Conservation (phyloP, 2,329 filamentous ascomycete species). For the Colletotrichum liriopes region DNA sequence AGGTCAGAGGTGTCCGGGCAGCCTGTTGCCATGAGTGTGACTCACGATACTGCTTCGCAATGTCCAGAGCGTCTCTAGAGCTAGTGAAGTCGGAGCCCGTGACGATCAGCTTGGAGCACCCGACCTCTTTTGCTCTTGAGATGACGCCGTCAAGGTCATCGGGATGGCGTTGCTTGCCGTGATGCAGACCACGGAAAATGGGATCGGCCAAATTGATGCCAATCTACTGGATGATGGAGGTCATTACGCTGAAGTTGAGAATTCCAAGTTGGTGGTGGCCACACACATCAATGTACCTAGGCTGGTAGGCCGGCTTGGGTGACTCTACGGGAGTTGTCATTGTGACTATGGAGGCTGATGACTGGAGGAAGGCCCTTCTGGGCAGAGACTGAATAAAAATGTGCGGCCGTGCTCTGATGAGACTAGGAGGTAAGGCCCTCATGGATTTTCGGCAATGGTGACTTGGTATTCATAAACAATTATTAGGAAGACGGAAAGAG, state of each 20-base stretch:
- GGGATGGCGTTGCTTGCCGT: conserved; percentile 82
- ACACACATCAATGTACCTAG: conserved; percentile 76
- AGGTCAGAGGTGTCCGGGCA: conserved; percentile 38
- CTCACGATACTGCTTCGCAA: conserved; percentile 83
- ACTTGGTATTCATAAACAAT: neutral
- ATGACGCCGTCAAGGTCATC: conserved; percentile 84
- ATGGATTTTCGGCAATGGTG: neutral
- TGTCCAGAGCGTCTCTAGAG: conserved; percentile 80
- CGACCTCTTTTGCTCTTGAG: conserved; percentile 81
- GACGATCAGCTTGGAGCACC: conserved; percentile 91
- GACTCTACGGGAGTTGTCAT: conserved; percentile 32
- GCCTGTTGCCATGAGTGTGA: conserved; percentile 37
- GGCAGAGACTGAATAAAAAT: conserved; percentile 12
- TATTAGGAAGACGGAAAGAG: neutral
- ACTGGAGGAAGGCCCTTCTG: conserved; percentile 12
- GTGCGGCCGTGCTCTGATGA: conserved; percentile 9
- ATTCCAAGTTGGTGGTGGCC: neutral
- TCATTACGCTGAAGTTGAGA: conserved; percentile 38
- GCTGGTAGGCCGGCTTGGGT: conserved; percentile 54
- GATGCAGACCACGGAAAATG: conserved; percentile 88
- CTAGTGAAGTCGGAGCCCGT: conserved; percentile 91
- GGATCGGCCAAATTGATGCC: conserved; percentile 97
- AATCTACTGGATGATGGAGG: conserved; percentile 66
- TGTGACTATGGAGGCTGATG: conserved; percentile 13
- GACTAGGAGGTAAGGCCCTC: conserved; percentile 3